Percentiles rank a stretch among this genome's conserved stretches.
Evolutionary conservation across 768 basidiomycete species (phyloP).

Genomic region (Calocybe indica): DNA sequence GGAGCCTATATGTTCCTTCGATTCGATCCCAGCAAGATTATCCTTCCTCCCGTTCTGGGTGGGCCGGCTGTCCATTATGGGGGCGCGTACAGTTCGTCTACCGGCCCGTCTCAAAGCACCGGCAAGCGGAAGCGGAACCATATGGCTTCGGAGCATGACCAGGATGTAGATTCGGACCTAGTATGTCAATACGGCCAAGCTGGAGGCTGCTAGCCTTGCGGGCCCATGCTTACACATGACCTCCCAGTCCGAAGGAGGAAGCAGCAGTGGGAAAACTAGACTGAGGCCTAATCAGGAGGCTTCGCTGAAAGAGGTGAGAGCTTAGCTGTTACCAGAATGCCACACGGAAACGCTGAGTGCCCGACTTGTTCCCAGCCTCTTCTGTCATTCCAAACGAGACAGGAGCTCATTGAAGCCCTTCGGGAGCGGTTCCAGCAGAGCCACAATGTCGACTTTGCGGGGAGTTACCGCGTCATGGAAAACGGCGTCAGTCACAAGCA

Average conservation of each 20-base stretch:
- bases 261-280: no score
- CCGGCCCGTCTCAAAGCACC: neutral
- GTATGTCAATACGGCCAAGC: no score
- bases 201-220: no score
- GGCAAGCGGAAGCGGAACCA: no score
- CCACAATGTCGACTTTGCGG: slow-evolving; percentile 35
- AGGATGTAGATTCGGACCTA: no score
- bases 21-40: slow-evolving; percentile 14
- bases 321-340: neutral
- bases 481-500: slow-evolving; percentile 29
- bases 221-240: no score
- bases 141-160: no score
- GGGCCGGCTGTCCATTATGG: slow-evolving; percentile 3
- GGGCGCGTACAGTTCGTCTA: slow-evolving; percentile 1
- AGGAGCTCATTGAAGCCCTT: slow-evolving; percentile 26
- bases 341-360: slow-evolving; percentile 1
- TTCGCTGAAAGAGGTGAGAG: slow-evolving; percentile 10
- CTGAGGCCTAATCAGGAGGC: no score
- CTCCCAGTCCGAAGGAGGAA: no score
- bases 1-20: slow-evolving; percentile 6
- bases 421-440: slow-evolving; percentile 24
- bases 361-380: slow-evolving; percentile 16
- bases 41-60: slow-evolving; percentile 12
- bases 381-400: slow-evolving; percentile 20
- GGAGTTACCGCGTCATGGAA: slow-evolving; percentile 28